Base-by-base conservation (phyloP, 1,284 basidiomycete genomes). In the Exobasidium rhododendri region DNA sequence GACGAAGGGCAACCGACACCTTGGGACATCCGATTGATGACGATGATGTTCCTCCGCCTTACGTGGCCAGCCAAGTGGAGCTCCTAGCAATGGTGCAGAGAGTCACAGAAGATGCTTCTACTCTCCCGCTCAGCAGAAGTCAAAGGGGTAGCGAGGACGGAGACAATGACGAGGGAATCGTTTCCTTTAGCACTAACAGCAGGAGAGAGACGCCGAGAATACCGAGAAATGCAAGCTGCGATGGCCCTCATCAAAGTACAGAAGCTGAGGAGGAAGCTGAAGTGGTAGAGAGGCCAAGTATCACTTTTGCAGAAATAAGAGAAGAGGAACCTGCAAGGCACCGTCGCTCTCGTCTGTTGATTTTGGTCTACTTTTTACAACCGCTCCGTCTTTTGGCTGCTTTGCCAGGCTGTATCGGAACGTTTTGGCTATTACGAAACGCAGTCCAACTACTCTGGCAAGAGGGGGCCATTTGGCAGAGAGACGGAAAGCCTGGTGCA, bases 401-500 rank as follows among this genome's bases (percentile, higher is more conserved):
- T 4, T 75, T 79, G 11, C 77, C 77, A 4, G 77, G 77, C 11
- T 64, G 64, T 24, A 63, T 77, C 28, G 77, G 77, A n/a, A 77
- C 74, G 1, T 67, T 71, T 45, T 74, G 69, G 68, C 64, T 78
- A 0, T 57, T 75, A 10, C 66, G 69, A 28, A 70, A 72, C 35
- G 68, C 73, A 2, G 64, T 59, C 32, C 22, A 64, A 10, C 26
- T 59, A 24, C 40, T 63, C 32, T 30, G 26, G 22, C 22, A 22
- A 17, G 35, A 40, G 29, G 40, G 40, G 40, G 40, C 14, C 22
- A 46, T 24, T 28, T 62, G 20, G 45, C 13, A 24, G 32, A 29
- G 26, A 30, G n/a, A 31, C 20, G 60, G 10, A 46, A 30, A 44
- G 29, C 63, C 71, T 2, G 61, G 70, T 4, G 61, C 66, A 20